A percentile compares a stretch with the other conserved stretches of the same genome.
phyloP scores from a whole-genome alignment of 1,284 basidiomycete genomes.

The Cryptococcus sp. region DNA sequence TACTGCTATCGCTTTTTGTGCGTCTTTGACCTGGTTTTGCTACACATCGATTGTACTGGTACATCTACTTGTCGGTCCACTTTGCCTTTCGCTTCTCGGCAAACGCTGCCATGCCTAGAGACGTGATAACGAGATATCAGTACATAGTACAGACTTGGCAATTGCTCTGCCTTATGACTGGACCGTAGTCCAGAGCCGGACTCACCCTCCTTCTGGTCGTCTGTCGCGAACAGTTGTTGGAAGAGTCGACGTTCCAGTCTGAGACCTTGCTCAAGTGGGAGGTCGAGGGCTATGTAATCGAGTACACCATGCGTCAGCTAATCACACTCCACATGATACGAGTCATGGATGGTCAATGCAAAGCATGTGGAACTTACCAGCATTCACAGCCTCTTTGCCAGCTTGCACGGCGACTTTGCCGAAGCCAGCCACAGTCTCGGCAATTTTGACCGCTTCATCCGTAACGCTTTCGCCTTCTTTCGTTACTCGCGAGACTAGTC shows the following conservation, averaged over 20 bases:
- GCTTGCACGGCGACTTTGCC: conserved; percentile 83
- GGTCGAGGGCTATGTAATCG: conserved; percentile 68
- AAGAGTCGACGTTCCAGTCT: conserved; percentile 87
- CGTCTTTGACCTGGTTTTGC: no score
- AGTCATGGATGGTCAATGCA: not conserved
- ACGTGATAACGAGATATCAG: not conserved
- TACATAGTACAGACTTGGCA: not conserved
- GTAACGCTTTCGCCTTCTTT: conserved; percentile 78
- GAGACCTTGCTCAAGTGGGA: conserved; percentile 78
- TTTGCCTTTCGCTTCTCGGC: conserved; percentile 93
- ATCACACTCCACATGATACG: not conserved
- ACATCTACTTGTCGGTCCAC: conserved; percentile 56
- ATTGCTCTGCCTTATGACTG: not conserved
- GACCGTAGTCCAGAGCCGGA: conserved; percentile 8
- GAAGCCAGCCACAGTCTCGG: conserved; percentile 77
- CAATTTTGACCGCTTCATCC: conserved; percentile 83
- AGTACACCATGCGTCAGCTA: not conserved
- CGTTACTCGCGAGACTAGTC: conserved; percentile 78
- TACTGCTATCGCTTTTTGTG: no score
- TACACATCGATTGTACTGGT: no score
- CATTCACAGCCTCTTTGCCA: conserved; percentile 94
- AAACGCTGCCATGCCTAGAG: conserved; percentile 69
- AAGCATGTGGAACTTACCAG: conserved; percentile 61
- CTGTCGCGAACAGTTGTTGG: conserved; percentile 89
- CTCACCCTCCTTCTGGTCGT: conserved; percentile 95